phyloP scores from a whole-genome alignment of 2,329 filamentous ascomycete genomes.

The Chrysosporium keratinophilum region DNA sequence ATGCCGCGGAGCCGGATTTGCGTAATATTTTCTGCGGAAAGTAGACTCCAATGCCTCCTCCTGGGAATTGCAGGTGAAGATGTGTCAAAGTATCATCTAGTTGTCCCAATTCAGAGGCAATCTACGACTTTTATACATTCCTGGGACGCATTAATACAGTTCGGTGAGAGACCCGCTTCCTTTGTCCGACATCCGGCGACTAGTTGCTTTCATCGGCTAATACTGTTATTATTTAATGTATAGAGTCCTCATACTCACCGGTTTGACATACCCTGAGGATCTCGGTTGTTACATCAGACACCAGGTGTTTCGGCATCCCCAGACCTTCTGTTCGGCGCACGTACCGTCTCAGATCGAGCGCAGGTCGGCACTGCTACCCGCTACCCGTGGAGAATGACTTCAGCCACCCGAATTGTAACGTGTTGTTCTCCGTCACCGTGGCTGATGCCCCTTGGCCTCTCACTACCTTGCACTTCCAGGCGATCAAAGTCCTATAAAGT shows the following conservation, averaged over 20 bases:
- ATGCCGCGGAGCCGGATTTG: too few species aligned
- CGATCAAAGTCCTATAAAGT: background rate
- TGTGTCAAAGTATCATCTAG: too few species aligned
- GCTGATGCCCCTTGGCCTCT: too few species aligned
- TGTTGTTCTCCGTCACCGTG: too few species aligned
- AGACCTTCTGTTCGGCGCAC: background rate
- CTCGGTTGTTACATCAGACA: background rate
- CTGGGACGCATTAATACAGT: background rate
- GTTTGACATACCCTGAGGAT: background rate
- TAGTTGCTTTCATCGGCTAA: background rate
- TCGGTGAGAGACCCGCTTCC: background rate
- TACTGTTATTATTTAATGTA: background rate
- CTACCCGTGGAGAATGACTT: background rate
- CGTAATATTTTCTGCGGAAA: too few species aligned
- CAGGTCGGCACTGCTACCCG: background rate
- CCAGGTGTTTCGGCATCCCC: background rate
- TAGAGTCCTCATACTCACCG: background rate
- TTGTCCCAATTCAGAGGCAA: too few species aligned
- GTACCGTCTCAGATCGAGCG: background rate
- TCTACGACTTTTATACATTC: background rate
- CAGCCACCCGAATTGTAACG: too few species aligned
- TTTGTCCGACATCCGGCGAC: background rate
- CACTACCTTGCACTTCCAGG: background rate
- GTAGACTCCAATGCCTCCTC: too few species aligned
- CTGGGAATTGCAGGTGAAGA: too few species aligned